Conservation (phyloP, 148 eudicot species). For the Silene latifolia region DNA sequence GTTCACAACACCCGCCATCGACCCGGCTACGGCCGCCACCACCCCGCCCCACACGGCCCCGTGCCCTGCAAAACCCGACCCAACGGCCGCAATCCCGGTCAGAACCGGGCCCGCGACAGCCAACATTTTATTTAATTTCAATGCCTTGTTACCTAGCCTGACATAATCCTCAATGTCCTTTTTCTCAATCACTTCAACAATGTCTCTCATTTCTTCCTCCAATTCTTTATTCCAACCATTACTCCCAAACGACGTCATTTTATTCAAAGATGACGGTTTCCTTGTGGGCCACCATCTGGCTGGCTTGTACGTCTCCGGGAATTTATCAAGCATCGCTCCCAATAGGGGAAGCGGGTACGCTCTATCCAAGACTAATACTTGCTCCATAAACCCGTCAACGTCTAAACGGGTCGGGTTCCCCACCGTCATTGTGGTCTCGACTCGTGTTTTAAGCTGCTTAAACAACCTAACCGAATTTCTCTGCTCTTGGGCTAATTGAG, state of each 20-base stretch:
- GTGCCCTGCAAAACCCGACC: conserved; percentile 34
- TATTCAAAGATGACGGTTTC: background rate
- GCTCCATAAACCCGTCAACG: conserved; percentile 39
- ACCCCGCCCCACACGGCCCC: conserved; percentile 39
- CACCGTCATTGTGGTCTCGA: conserved; percentile 27
- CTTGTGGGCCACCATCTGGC: conserved; percentile 52
- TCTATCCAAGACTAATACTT: conserved; percentile 49
- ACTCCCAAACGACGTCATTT: background rate
- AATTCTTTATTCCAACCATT: conserved; percentile 53
- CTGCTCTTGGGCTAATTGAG: conserved; percentile 67
- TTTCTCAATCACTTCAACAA: conserved; percentile 36
- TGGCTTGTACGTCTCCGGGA: conserved; percentile 42
- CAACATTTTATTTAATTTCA: conserved; percentile 49
- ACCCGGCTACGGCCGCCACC: conserved; percentile 38
- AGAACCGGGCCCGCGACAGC: conserved; percentile 53
- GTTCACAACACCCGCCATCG: conserved; percentile 39
- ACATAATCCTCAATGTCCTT: conserved; percentile 60
- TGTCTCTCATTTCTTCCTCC: conserved; percentile 53
- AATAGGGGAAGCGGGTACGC: conserved; percentile 66
- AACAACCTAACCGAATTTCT: conserved; percentile 53
- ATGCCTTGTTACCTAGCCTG: conserved; percentile 58
- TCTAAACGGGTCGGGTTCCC: conserved; percentile 22
- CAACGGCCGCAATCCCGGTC: conserved; percentile 56
- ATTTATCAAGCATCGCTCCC: conserved; percentile 64
- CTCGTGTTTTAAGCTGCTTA: conserved; percentile 31